Base-by-base conservation (phyloP, 108 stramenopile genomes). In the Fragilaria crotonensis region DNA sequence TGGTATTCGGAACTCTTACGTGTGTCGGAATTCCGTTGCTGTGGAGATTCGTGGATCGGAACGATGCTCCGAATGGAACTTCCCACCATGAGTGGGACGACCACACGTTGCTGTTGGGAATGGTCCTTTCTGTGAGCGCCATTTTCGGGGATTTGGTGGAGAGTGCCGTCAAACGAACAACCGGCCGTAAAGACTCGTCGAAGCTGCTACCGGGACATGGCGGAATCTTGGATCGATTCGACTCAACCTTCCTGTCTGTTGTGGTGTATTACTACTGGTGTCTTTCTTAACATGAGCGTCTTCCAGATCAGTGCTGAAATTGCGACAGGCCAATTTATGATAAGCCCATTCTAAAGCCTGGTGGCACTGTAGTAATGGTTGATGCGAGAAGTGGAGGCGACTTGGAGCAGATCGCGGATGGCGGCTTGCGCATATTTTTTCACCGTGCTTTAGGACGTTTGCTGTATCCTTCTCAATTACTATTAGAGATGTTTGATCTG, bases 141-240 rank as follows among this genome's bases (percentile, higher is more conserved):
- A 83, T 88, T 52, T 9, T 83, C 2, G 90, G 90, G 20, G 90
- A 92, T 56, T 75, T 88, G 41, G 73, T 79, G 28, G 90, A 92
- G 60, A 80, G 78, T 36, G 68, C 80, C 9, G 74, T 86, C 52
- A 92, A 92, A 54, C 82, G 90, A 18, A 55, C 67, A 45, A 69
- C 73, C 1, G 66, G 67, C 53, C 59, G 62, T 48, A 90, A 92
- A 41, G 90, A 92, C 67, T 73, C 78, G 45, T 77, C 80, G 5
- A 81, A 66, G 28, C 52, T 92, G 33, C 58, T 92, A 33, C 90
- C 90, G 0, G 90, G 90, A 2, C 90, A 92, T 67, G 90, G 90
- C 5, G 90, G 90, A 0, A 76, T 92, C 20, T 58, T 92, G 50
- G 90, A 92, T 78, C 71, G 90, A 56, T 92, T 92, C 61, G 90